Percentiles rank a stretch among this genome's conserved stretches.
phyloP scores from a whole-genome alignment of 2,329 filamentous ascomycete genomes.

The Westerdykella ornata region DNA sequence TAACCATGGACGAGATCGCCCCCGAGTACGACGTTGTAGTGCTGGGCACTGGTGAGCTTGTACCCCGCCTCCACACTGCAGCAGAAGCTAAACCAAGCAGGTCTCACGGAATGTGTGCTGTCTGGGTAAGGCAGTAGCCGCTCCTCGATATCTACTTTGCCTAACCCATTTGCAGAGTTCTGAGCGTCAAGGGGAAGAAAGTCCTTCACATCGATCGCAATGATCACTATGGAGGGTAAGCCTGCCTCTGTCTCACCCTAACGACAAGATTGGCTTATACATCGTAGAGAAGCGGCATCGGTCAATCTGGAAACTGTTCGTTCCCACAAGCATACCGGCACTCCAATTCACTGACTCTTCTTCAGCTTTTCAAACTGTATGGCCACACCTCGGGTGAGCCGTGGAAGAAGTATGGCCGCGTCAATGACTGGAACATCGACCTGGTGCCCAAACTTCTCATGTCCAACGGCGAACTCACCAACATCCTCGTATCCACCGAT shows the following conservation, averaged over 20 bases:
- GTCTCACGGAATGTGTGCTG: slow-evolving; percentile 97
- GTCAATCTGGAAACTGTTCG: slow-evolving; percentile 83
- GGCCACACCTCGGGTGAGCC: slow-evolving; percentile 81
- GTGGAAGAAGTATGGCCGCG: slow-evolving; percentile 95
- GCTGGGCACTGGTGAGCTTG: slow-evolving; percentile 80
- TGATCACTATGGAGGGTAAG: slow-evolving; percentile 95
- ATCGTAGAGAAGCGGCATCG: slow-evolving; percentile 76
- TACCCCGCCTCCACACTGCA: slow-evolving; percentile 34
- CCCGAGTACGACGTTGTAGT: slow-evolving; percentile 98
- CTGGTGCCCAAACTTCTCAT: slow-evolving; percentile 97
- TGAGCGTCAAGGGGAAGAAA: slow-evolving; percentile 98
- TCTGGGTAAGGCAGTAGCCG: slow-evolving; percentile 62
- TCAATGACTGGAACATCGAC: slow-evolving; percentile 99
- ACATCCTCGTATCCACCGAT: slow-evolving; percentile 95
- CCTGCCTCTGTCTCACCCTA: slow-evolving; percentile 24
- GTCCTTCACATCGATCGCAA: slow-evolving; percentile 98
- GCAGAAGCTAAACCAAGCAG: slow-evolving; percentile 46
- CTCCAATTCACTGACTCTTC: slow-evolving; percentile 33
- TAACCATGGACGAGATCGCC: slow-evolving; percentile 91
- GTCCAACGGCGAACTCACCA: slow-evolving; percentile 96
- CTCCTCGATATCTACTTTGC: slow-evolving; percentile 1
- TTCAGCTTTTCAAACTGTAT: slow-evolving; percentile 91
- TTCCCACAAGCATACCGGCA: slow-evolving; percentile 29
- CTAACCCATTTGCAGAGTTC: slow-evolving; percentile 54
- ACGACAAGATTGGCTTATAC: slow-evolving; percentile 27